Base-by-base conservation (phyloP, 495 filamentous ascomycete species). In the Chaetomium cochliodes region DNA sequence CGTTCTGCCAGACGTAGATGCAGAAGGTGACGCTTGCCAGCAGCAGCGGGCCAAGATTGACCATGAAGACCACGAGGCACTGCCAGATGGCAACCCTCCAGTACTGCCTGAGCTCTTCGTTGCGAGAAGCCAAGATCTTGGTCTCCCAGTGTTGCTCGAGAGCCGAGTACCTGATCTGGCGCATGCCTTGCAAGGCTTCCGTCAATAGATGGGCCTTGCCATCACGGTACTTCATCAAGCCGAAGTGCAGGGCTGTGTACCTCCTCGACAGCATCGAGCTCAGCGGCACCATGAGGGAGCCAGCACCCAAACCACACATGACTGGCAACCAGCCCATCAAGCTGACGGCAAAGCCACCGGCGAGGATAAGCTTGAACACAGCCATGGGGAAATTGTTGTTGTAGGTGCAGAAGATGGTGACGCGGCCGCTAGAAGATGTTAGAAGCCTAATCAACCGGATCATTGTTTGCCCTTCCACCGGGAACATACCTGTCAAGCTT, bases 161-260 rank as follows among this genome's bases (percentile, higher is more conserved):
- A 5, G 88, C 89, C 1, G 87, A 88, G 68, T 90, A 90, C 63
- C 90, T 90, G 71, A 92, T 88, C 70, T 92, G 90, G 13, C 89
- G 81, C 67, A 92, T 91, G 57, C 86, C 89, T 64, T 88, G 83
- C 11, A 92, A 70, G 0, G 87, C 89, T 70, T 92, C 90, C 0
- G 87, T 89, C 9, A 92, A 76, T 5, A 90, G 77, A 0, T 80
- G 81, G 71, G 89, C 84, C 63, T 91, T 91, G 15, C 78, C 74
- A 72, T 92, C 90, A 60, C 88, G 80, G 12, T 81, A 76, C 67
- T 86, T 88, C 90, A 92, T 92, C 18, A 92, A 74, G 16, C 78
- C 76, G 53, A 84, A 82, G 62, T 90, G 86, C 13, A 85, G 78
- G 5, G 69, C 66, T 0, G 84, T 74, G 63, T 87, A 90, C 51